A percentile compares a stretch with the other conserved stretches of the same genome.
These are phyloP conservation scores for Fusarium sp. DNA, from an alignment of 2,329 filamentous ascomycete species.

Conservation along the genomic window DNA sequence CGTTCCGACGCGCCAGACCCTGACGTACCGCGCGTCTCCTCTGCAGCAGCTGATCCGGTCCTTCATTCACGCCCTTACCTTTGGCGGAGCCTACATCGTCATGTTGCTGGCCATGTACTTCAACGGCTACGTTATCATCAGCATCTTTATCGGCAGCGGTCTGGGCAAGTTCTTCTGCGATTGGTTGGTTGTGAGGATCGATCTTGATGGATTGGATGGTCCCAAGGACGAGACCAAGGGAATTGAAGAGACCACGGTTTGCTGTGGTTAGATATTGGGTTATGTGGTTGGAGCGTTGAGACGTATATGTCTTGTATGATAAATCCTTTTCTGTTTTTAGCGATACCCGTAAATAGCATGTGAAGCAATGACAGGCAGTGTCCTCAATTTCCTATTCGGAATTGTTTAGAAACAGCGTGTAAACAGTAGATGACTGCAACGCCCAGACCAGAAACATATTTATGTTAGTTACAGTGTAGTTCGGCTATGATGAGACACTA, in stretches of 20 bases:
- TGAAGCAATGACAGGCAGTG: background rate
- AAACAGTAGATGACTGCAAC: background rate
- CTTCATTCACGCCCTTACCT: slow-evolving; percentile 75
- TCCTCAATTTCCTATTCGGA: background rate
- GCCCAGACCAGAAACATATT: background rate
- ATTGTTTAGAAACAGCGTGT: background rate
- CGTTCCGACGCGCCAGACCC: slow-evolving; percentile 43
- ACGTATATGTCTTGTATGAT: slow-evolving; percentile 2
- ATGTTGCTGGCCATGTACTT: slow-evolving; percentile 77
- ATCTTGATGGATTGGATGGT: slow-evolving; percentile 48
- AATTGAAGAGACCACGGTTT: slow-evolving; percentile 62
- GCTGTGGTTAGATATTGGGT: slow-evolving; percentile 55
- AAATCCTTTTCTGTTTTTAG: slow-evolving; percentile 32
- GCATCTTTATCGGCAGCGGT: slow-evolving; percentile 72
- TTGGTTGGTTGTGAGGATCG: slow-evolving; percentile 63
- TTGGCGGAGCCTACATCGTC: slow-evolving; percentile 81
- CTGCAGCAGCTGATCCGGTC: slow-evolving; percentile 76
- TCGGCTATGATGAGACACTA: too few relatives aligned
- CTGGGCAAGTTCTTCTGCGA: slow-evolving; percentile 68
- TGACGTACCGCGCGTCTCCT: slow-evolving; percentile 67
- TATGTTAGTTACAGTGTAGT: too few relatives aligned
- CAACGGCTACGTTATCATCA: slow-evolving; percentile 82
- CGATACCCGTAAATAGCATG: slow-evolving; percentile 29
- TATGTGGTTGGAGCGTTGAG: background rate
- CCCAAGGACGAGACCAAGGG: slow-evolving; percentile 48